These are phyloP conservation scores for Aspergillus sp. DNA, from an alignment of 2,329 filamentous ascomycete species.

Conservation along the genomic window DNA sequence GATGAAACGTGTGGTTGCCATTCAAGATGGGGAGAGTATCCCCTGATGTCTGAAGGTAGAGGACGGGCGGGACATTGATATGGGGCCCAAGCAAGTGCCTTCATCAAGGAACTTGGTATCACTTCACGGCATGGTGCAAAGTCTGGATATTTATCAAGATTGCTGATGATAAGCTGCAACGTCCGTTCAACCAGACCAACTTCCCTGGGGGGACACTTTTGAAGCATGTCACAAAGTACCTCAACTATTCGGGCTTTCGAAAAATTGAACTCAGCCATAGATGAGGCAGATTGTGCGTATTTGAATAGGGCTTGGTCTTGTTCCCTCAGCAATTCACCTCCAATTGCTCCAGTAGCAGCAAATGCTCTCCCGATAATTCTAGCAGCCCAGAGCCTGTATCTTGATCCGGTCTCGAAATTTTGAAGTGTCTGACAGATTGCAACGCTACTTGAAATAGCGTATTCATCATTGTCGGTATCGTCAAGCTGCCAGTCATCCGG, in stretches of 20 bases:
- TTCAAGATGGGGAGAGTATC: slow-evolving; percentile 10
- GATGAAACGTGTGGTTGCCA: slow-evolving; percentile 21
- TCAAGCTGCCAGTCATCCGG: slow-evolving; percentile 60
- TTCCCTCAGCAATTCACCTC: slow-evolving; percentile 46
- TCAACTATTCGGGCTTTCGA: slow-evolving; percentile 65
- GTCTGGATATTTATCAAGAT: slow-evolving; percentile 26
- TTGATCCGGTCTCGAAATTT: slow-evolving; percentile 59
- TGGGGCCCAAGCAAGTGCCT: slow-evolving; percentile 41
- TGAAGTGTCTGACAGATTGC: slow-evolving; percentile 75
- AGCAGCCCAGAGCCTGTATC: slow-evolving; percentile 82
- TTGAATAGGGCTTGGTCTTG: slow-evolving; percentile 30
- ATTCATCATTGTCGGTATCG: slow-evolving; percentile 65
- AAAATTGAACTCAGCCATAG: slow-evolving; percentile 15
- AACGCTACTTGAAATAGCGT: slow-evolving; percentile 60
- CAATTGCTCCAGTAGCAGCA: slow-evolving; percentile 66
- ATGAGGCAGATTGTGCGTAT: slow-evolving; percentile 3
- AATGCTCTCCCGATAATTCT: slow-evolving; percentile 81
- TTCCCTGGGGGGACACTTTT: slow-evolving; percentile 52
- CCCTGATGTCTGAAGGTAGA: slow-evolving; percentile 20
- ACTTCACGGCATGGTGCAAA: slow-evolving; percentile 32
- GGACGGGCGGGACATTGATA: slow-evolving; percentile 38
- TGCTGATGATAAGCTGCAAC: slow-evolving; percentile 42
- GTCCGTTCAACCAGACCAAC: slow-evolving; percentile 45
- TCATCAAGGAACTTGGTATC: slow-evolving; percentile 37
- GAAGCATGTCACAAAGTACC: slow-evolving; percentile 61